Evolutionary conservation across 2,329 filamentous ascomycete species (phyloP).

Genomic region (Colletotrichum cereale): DNA sequence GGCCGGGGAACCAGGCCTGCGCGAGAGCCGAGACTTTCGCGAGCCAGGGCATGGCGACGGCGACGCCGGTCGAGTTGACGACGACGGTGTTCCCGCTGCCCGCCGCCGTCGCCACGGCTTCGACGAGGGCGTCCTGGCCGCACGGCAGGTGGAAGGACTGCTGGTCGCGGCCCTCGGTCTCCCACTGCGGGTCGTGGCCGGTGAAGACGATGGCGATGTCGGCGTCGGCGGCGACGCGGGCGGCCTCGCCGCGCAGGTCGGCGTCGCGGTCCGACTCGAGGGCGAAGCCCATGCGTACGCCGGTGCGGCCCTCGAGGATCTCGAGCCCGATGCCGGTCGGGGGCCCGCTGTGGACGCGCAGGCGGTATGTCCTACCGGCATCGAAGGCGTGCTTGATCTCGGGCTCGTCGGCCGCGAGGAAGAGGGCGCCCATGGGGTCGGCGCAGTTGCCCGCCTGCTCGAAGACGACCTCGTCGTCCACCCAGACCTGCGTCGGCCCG

Average conservation of each 20-base stretch:
- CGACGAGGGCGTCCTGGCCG: conserved; percentile 77
- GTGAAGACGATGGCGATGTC: conserved; percentile 73
- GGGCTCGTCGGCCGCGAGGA: conserved; percentile 48
- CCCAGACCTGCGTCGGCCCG: conserved; percentile 48
- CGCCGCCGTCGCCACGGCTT: conserved; percentile 66
- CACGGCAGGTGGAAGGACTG: conserved; percentile 56
- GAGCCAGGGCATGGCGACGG: conserved; percentile 71
- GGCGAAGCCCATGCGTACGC: conserved; percentile 50
- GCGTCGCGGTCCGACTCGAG: conserved; percentile 58
- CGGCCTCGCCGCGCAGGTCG: conserved; percentile 64
- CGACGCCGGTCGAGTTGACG: conserved; percentile 74
- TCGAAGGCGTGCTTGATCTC: conserved; percentile 46
- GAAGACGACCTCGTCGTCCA: conserved; percentile 48
- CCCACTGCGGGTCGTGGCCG: conserved; percentile 67
- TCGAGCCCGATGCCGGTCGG: conserved; percentile 47
- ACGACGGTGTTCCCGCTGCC: conserved; percentile 73
- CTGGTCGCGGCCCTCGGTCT: conserved; percentile 71
- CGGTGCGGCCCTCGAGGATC: conserved; percentile 50
- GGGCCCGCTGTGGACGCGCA: conserved; percentile 48
- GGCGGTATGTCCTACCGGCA: conserved; percentile 49
- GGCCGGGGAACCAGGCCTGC: conserved; percentile 77
- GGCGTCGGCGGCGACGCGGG: conserved; percentile 57
- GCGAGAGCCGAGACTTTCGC: conserved; percentile 69
- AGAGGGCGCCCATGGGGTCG: conserved; percentile 53
- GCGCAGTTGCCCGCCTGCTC: conserved; percentile 49